A percentile compares a stretch with the other conserved stretches of the same genome.
Conservation (phyloP, 345 rosid genomes). For the Lepidium sativum region DNA sequence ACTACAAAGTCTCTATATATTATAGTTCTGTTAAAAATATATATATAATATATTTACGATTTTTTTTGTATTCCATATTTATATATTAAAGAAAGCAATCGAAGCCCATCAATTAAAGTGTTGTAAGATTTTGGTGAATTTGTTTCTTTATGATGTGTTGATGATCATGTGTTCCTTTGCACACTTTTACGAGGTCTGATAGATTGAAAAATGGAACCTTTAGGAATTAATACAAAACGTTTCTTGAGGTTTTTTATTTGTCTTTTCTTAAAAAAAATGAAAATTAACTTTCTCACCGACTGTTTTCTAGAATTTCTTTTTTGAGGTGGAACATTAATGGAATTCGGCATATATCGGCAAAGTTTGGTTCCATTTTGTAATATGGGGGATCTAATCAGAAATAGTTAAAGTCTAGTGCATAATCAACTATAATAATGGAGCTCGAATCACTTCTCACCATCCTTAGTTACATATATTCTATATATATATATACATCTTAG, state of each 20-base stretch:
- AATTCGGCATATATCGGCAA: constrained; percentile 7
- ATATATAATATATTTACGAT: too few species aligned
- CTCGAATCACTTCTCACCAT: too few species aligned
- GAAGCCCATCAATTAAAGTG: neutral
- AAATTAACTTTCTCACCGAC: neutral
- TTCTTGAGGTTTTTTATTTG: neutral
- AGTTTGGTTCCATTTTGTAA: constrained; percentile 20
- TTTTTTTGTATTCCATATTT: too few species aligned
- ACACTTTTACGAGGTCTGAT: neutral
- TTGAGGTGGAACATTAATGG: constrained; percentile 7
- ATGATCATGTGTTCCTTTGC: constrained; percentile 12
- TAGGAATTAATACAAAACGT: constrained; percentile 1
- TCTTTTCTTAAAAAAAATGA: neutral
- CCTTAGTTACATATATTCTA: too few species aligned
- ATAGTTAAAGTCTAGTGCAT: constrained; percentile 11
- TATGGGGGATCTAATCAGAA: constrained; percentile 13
- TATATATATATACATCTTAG: too few species aligned
- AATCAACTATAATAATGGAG: constrained; percentile 22
- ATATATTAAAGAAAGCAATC: neutral
- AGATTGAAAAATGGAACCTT: constrained; percentile 12
- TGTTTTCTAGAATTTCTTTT: neutral
- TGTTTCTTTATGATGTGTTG: constrained; percentile 1
- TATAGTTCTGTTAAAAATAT: too few species aligned
- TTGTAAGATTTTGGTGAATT: neutral
- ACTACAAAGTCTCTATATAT: neutral